A percentile compares a stretch with the other conserved stretches of the same genome.
phyloP scores from a whole-genome alignment of 768 basidiomycete species.

The Gloeopeniophorella convolvens region DNA sequence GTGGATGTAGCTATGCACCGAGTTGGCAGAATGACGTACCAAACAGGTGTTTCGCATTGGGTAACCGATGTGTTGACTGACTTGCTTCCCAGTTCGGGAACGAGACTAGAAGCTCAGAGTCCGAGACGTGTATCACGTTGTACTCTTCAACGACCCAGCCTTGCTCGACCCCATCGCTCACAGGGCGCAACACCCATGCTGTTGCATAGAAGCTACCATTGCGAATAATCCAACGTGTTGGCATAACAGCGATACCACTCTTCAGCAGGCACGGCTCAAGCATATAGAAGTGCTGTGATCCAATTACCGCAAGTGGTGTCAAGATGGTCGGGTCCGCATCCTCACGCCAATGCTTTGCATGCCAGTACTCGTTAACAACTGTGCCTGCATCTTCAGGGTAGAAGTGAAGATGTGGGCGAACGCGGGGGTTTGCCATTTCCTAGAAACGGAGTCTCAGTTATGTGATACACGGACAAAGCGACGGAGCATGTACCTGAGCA shows the following conservation, averaged over 20 bases:
- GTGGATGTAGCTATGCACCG: neutral
- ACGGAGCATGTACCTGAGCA: too few relatives aligned
- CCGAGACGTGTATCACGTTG: neutral
- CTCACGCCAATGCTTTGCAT: neutral
- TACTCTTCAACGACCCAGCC: neutral
- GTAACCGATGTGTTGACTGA: neutral
- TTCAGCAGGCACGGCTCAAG: neutral
- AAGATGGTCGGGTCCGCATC: neutral
- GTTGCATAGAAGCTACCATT: neutral
- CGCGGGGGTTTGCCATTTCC: neutral
- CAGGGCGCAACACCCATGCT: neutral
- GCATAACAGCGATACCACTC: too few relatives aligned
- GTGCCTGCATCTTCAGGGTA: neutral
- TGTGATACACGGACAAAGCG: too few relatives aligned
- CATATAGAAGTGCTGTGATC: neutral
- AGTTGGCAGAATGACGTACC: neutral
- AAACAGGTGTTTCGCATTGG: neutral
- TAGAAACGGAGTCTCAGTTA: too few relatives aligned
- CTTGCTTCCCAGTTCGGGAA: neutral
- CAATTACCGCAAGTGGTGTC: neutral
- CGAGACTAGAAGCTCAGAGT: neutral
- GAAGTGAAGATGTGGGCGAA: neutral
- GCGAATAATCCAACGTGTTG: too few relatives aligned
- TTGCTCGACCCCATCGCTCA: neutral
- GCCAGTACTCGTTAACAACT: neutral